Evolutionary conservation across 2,329 filamentous ascomycete species (phyloP), one percentile per base, ranked within the genome.

Genomic region (Alternaria gaisen): DNA sequence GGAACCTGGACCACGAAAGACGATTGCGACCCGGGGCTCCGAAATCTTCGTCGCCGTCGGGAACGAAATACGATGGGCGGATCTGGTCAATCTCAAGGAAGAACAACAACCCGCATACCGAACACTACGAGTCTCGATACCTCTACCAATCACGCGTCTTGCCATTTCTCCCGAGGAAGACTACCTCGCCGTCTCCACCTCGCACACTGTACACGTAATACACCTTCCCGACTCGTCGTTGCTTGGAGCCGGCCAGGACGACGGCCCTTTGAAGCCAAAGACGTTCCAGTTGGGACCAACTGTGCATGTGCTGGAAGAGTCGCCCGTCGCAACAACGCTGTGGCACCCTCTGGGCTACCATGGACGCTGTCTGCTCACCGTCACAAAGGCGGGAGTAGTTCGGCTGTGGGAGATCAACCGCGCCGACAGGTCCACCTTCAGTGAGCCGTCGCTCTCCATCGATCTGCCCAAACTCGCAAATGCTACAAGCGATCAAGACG

Each of bases 271-370:
- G 71, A 92, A 91, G 73, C 85, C 94, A 30, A 96, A 92, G 78
- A 92, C 92, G 54, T 96, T 92, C 80, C 94, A 94, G 20, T 84
- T 98, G n/a, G 94, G 94, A 1, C 93, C 94, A 30, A 96, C 93
- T 3, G 93, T 91, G 4, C 94, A 98, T 79, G 93, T 97, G 50
- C 90, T 94, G 51, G 92, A 94, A 47, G 90, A 93, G 67, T 88
- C 93, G 8, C 88, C 92, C 2, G 85, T 99, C 58, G 89, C 90
- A 22, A 92, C 93, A 1, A 91, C 90, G 4, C 72, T 97, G 59
- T 99, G 95, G 94, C 95, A 99, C 80, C 95, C 95, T 1, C 83
- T 98, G 0, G 94, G 94, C 1, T 89, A 94, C 11, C 88, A 91
- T 63, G 91, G 91, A 32, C 89, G 88, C 22, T 93, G 92, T 56